These are phyloP conservation scores for Phytopythium delawarense DNA, from an alignment of 352 stramenopile genomes.

Conservation along the genomic window DNA sequence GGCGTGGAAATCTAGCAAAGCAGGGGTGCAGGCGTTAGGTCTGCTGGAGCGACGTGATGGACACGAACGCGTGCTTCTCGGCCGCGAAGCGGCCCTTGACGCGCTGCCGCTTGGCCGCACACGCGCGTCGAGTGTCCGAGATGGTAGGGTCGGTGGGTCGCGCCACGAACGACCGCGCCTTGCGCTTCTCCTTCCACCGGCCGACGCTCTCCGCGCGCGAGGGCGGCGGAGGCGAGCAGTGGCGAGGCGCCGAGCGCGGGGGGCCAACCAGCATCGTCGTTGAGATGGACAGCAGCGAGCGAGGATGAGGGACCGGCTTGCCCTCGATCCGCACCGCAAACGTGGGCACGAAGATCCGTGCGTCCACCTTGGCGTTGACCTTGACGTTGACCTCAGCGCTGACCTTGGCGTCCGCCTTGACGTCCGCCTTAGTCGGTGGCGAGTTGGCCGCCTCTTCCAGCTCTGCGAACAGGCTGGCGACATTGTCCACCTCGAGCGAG, in stretches of 20 bases:
- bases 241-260: conserved; percentile 11
- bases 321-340: conserved; percentile 54
- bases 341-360: conserved; percentile 49
- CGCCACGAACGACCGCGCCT: conserved; percentile 16
- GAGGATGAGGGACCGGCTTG: neutral
- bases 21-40: neutral
- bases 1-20: neutral
- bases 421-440: too few species aligned
- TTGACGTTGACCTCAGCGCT: neutral
- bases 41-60: conserved; percentile 58
- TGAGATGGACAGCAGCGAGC: conserved; percentile 1
- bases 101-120: conserved; percentile 56
- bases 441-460: conserved; percentile 22
- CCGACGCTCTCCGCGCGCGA: conserved; percentile 23
- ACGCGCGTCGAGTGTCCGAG: conserved; percentile 47
- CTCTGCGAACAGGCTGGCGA: conserved; percentile 40
- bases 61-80: conserved; percentile 52
- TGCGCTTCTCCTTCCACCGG: conserved; percentile 41
- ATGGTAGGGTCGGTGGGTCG: conserved; percentile 24
- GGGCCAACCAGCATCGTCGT: conserved; percentile 29
- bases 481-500: conserved; percentile 46
- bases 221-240: conserved; percentile 3
- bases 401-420: conserved; percentile 1
- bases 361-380: conserved; percentile 27
- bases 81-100: conserved; percentile 62